Conservation (phyloP, 208 protist genomes). For the Leishmania gerbilli region DNA sequence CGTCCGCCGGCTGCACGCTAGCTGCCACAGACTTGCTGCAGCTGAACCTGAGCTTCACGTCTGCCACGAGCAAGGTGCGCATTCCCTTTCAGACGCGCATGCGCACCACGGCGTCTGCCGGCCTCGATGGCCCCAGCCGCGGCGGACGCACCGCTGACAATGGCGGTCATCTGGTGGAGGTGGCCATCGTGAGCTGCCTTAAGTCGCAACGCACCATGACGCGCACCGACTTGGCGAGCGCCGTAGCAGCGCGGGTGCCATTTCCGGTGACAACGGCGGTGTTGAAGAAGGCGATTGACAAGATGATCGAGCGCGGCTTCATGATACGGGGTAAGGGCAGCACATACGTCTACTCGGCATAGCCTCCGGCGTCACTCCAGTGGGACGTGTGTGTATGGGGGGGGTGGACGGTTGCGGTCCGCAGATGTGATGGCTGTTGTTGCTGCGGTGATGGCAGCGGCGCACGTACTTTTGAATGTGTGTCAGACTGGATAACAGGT, state of each 20-base stretch:
- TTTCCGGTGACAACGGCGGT: constrained; percentile 83
- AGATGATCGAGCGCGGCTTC: constrained; percentile 95
- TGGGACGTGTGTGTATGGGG: background rate
- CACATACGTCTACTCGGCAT: constrained; percentile 93
- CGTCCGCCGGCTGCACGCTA: constrained; percentile 3
- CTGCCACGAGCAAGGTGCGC: constrained; percentile 34
- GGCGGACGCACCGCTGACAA: constrained; percentile 44
- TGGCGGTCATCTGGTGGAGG: constrained; percentile 89
- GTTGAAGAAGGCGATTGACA: constrained; percentile 95
- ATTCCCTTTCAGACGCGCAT: constrained; percentile 39
- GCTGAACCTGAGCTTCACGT: constrained; percentile 49
- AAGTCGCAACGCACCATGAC: constrained; percentile 78
- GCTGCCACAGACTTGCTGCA: constrained; percentile 36
- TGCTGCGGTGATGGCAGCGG: background rate
- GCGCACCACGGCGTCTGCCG: constrained; percentile 12
- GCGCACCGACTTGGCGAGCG: constrained; percentile 88
- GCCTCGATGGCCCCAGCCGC: constrained; percentile 17
- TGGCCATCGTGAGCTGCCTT: constrained; percentile 94
- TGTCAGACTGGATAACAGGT: background rate
- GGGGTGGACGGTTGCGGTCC: background rate
- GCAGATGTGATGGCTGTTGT: background rate
- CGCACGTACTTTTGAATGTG: background rate
- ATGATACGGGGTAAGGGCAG: constrained; percentile 78
- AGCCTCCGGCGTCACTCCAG: constrained; percentile 13
- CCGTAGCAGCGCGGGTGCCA: constrained; percentile 72